phyloP scores from a whole-genome alignment of 2,329 filamentous ascomycete genomes.

The Zymoseptoria crescenta region DNA sequence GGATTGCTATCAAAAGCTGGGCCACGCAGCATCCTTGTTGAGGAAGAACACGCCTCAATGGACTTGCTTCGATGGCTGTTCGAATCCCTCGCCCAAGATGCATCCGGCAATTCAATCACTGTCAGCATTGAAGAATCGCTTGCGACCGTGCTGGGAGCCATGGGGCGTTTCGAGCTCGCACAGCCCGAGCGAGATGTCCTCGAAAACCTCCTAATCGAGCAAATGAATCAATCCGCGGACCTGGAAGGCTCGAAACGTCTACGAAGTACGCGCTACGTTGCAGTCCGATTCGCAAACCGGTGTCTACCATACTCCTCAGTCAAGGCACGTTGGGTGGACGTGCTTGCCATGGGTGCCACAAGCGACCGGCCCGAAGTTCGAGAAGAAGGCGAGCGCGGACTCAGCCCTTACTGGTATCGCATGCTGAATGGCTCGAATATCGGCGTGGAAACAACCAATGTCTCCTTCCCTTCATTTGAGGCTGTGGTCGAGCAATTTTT shows the following conservation, averaged over 20 bases:
- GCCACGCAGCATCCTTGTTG: slow-evolving; percentile 48
- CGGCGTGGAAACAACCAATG: slow-evolving; percentile 18
- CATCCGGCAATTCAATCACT: slow-evolving; percentile 62
- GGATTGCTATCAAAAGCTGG: slow-evolving; percentile 67
- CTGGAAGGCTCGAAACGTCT: slow-evolving; percentile 23
- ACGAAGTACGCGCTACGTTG: slow-evolving; percentile 72
- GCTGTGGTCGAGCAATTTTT: slow-evolving; percentile 41
- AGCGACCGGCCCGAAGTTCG: slow-evolving; percentile 72
- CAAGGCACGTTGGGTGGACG: slow-evolving; percentile 76
- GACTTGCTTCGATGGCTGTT: slow-evolving; percentile 71
- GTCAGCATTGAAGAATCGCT: slow-evolving; percentile 86
- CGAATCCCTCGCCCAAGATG: slow-evolving; percentile 70
- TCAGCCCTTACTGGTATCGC: slow-evolving; percentile 69
- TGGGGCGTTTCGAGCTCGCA: slow-evolving; percentile 39
- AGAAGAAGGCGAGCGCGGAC: slow-evolving; percentile 81
- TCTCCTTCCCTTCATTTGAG: slow-evolving; percentile 38
- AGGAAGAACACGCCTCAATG: slow-evolving; percentile 36
- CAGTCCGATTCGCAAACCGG: slow-evolving; percentile 81
- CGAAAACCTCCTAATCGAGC: slow-evolving; percentile 55
- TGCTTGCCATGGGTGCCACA: slow-evolving; percentile 65
- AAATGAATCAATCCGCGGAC: slow-evolving; percentile 36
- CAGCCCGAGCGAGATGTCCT: slow-evolving; percentile 37
- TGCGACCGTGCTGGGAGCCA: slow-evolving; percentile 63
- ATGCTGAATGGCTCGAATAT: slow-evolving; percentile 47
- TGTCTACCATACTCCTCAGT: slow-evolving; percentile 75